Conservation (phyloP, 2,329 filamentous ascomycete species). For the Rhinocladiella similis region DNA sequence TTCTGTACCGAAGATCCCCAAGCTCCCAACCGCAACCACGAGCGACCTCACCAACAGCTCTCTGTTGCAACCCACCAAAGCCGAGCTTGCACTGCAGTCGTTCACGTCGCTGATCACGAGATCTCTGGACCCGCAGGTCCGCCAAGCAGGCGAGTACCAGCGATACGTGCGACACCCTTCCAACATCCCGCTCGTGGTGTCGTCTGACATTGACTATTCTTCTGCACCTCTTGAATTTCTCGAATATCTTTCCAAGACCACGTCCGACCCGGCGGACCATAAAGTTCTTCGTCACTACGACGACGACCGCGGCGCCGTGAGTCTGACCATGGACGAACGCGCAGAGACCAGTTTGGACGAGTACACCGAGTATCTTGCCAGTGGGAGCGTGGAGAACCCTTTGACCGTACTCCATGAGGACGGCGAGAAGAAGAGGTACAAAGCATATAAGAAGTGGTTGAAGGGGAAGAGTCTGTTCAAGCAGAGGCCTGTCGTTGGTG, state of each 20-base stretch:
- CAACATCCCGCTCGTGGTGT: constrained; percentile 70
- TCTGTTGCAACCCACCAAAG: constrained; percentile 65
- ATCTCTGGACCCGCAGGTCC: constrained; percentile 82
- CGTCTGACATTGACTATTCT: constrained; percentile 36
- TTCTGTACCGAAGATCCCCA: constrained; percentile 23
- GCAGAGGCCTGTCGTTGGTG: constrained; percentile 58
- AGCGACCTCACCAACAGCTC: constrained; percentile 48
- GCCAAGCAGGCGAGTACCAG: constrained; percentile 78
- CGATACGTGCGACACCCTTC: constrained; percentile 88
- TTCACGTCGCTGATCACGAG: constrained; percentile 76
- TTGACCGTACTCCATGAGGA: constrained; percentile 88
- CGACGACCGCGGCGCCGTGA: constrained; percentile 50
- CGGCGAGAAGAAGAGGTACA: constrained; percentile 88
- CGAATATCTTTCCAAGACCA: constrained; percentile 66
- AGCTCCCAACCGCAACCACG: constrained; percentile 29
- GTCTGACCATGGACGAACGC: constrained; percentile 44
- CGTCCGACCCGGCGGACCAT: constrained; percentile 19
- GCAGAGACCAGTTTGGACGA: constrained; percentile 68
- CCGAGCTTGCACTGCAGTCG: constrained; percentile 74
- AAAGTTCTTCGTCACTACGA: constrained; percentile 51
- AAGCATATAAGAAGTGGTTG: constrained; percentile 93
- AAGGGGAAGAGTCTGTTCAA: constrained; percentile 95
- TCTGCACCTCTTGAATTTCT: constrained; percentile 63
- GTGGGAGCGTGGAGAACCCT: constrained; percentile 70
- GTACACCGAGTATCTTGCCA: constrained; percentile 72